Evolutionary conservation across 768 basidiomycete genomes (phyloP), one percentile per base, ranked within the genome.

Genomic region (Auriculariales sp.): DNA sequence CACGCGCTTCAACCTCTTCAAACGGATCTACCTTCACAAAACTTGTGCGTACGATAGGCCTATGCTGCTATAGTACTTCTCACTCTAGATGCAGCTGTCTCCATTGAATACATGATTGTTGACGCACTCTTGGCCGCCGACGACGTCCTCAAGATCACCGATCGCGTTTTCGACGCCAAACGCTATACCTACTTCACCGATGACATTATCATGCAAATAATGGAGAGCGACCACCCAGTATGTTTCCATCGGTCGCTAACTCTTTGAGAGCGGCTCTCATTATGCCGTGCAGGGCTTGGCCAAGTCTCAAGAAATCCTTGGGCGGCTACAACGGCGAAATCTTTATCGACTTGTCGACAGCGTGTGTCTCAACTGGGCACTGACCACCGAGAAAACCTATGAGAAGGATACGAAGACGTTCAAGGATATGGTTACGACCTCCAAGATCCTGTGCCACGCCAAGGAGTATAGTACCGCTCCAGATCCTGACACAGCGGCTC

Each of bases 61-160:
- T 31, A 12, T 17, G 42, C 24, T 28, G 24, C 19, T 52, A 24
- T 39, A 17, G 32, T n/a, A 27, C 15, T 36, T 24, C 12, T 46
- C 15, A 36, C n/a, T 7, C 19, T 29, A 17, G 42, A 22, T n/a
- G 35, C 59, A 83, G 85, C 83, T 3, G 82, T 74, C 55, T 78
- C 83, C 0, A 81, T 89, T 47, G 88, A 88, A 60, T 75, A 81
- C 57, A 90, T 90, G 88, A 67, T 90, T n/a, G 70, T 86, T 12
- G 87, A 90, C 55, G 83, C 73, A 0, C 69, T 91, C n/a, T 63
- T 80, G 0, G 64, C 66, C 0, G 88, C 88, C 0, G 83, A 91
- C 31, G 72, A 77, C 0, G 50, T 72, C 51, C 60, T 89, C 59
- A 68, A 77, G 36, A 72, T 90, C 45, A 77, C 82, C 0, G 60